Evolutionary conservation across 768 basidiomycete genomes (phyloP), one percentile per base, ranked within the genome.

Genomic region (Tylopilus sp.): DNA sequence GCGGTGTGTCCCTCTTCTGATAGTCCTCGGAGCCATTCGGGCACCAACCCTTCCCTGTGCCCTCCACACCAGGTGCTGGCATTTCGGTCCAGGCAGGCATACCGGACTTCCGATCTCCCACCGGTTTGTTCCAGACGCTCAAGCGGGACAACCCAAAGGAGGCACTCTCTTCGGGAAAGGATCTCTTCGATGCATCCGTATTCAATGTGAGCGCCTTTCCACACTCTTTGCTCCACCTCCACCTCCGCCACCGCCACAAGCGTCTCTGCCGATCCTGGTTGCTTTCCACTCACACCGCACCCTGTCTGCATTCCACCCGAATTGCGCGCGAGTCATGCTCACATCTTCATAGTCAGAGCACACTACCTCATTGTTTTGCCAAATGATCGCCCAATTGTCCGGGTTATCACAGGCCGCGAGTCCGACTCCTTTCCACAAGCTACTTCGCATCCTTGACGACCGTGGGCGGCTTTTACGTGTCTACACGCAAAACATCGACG

Each of bases 401-500:
- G 79, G 80, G 56, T 74, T 92, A 24, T 86, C 92, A 1, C 75
- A 81, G 49, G 75, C 78, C 4, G 90, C 92, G 16, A 63, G 78
- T 54, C 92, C 93, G 9, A 94, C 93, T 4, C 74, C 84, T 1
- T 95, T 95, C 63, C 93, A 96, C 65, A 71, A 77, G 12, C 72
- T 89, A 24, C 81, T 96, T 28, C 86, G 85, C 38, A 64, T 77
- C 28, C 81, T 95, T 28, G 90, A 95, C 63, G 78, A 85, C 55
- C 77, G 85, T 33, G 87, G 89, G 4, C 80, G 81, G 55, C 81
- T 96, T 4, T 78, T 94, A 33, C 79, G 93, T 24, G 89, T 92
- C 3, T 96, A 95, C 70, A 94, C 93, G 0, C 93, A 96, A 74
- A 95, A 96, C 71, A 95, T 95, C 54, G 93, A 96, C 66, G 86